Conservation (phyloP, 1,139 yeast species). For the Hemisphaericaspora lyxosophila region DNA sequence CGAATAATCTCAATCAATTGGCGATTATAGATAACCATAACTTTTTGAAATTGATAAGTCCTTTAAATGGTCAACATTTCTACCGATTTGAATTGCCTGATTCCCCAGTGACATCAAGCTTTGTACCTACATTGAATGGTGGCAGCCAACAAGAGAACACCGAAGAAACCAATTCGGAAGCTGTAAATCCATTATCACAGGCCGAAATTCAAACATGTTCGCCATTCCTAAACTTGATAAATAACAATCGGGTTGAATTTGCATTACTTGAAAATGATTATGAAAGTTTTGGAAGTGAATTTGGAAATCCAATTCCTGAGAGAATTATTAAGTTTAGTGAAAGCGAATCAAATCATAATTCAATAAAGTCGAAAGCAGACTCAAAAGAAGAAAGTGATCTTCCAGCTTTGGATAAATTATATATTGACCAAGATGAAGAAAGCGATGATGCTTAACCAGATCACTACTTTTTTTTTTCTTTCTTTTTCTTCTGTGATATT, state of each 20-base stretch:
- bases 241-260: conserved; percentile 36
- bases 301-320: conserved; percentile 18
- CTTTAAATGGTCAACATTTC: conserved; percentile 43
- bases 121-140: conserved; percentile 4
- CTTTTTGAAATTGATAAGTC: conserved; percentile 41
- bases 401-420: conserved; percentile 7
- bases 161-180: neutral
- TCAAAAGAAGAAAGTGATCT: conserved; percentile 1
- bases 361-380: conserved; percentile 2
- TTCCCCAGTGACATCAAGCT: conserved; percentile 13
- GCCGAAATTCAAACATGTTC: conserved; percentile 67
- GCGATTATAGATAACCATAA: conserved; percentile 38
- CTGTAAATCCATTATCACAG: conserved; percentile 46
- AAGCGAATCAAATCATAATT: neutral
- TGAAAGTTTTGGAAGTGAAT: conserved; percentile 17
- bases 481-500: no score
- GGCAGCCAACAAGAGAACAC: conserved; percentile 3
- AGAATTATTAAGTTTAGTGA: conserved; percentile 13
- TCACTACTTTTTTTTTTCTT: no score
- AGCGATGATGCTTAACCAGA: conserved; percentile 6
- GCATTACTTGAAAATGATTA: conserved; percentile 21
- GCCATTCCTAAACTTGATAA: conserved; percentile 53
- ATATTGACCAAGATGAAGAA: conserved; percentile 11
- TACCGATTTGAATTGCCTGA: conserved; percentile 48
- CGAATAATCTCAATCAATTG: conserved; percentile 29